Conservation (phyloP, 2,329 filamentous ascomycete genomes). For the Colletotrichum tanaceti region DNA sequence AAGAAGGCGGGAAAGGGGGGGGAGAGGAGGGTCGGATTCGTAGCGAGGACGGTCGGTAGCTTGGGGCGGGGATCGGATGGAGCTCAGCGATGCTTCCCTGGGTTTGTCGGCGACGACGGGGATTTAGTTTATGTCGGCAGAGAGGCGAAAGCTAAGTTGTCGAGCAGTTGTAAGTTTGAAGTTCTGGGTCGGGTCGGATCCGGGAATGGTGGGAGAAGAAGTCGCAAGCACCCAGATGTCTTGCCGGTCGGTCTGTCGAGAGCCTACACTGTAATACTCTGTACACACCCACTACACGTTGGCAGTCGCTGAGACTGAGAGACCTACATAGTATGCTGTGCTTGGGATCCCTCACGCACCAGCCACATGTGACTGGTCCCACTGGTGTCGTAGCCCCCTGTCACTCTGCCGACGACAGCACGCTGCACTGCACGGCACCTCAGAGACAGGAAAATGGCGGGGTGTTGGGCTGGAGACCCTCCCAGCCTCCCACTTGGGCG, state of each 20-base stretch:
- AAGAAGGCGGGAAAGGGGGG: slow-evolving; percentile 32
- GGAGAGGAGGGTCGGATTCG: slow-evolving; percentile 25
- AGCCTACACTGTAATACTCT: slow-evolving; percentile 33
- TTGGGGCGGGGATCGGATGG: slow-evolving; percentile 7
- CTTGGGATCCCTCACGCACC: slow-evolving; percentile 37
- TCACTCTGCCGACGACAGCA: slow-evolving; percentile 27
- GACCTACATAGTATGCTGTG: slow-evolving; percentile 25
- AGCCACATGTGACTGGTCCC: slow-evolving; percentile 34
- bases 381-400: slow-evolving; percentile 35
- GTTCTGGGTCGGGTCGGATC: slow-evolving; percentile 16
- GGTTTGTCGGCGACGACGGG: slow-evolving; percentile 19
- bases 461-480: slow-evolving; percentile 20
- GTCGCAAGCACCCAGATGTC: slow-evolving; percentile 33
- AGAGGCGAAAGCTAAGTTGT: slow-evolving; percentile 8
- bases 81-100: slow-evolving; percentile 6
- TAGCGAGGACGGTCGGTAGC: slow-evolving; percentile 18
- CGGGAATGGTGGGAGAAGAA: slow-evolving; percentile 31
- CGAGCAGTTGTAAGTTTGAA: slow-evolving; percentile 16
- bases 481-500: slow-evolving; percentile 17
- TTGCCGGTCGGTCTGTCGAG: slow-evolving; percentile 11
- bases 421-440: neutral
- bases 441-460: slow-evolving; percentile 21
- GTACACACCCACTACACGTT: neutral
- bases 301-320: slow-evolving; percentile 23
- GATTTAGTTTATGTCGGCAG: slow-evolving; percentile 28